Percentiles rank a stretch among this genome's conserved stretches.
Evolutionary conservation across 495 filamentous ascomycete genomes (phyloP).

Genomic region (Talaromyces borbonicus): DNA sequence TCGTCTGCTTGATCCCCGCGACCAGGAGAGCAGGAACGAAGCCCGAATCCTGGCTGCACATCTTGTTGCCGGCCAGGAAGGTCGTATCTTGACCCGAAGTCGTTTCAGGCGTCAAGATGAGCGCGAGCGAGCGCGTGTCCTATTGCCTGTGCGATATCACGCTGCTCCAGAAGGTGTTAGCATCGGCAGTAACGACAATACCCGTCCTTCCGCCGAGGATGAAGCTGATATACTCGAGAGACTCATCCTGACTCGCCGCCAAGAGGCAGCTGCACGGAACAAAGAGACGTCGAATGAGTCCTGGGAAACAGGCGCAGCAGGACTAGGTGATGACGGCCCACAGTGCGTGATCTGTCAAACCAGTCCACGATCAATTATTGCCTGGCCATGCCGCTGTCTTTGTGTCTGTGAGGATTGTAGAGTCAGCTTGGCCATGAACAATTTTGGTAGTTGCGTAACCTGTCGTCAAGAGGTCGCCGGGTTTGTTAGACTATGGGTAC

Average conservation of each 20-base stretch:
- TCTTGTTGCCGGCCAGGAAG: slow-evolving; percentile 43
- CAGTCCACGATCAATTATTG: slow-evolving; percentile 76
- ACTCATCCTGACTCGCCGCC: slow-evolving; percentile 58
- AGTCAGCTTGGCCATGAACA: slow-evolving; percentile 89
- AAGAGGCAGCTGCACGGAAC: slow-evolving; percentile 15
- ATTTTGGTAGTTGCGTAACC: slow-evolving; percentile 90
- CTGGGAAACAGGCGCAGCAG: slow-evolving; percentile 59
- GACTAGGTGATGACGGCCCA: slow-evolving; percentile 65
- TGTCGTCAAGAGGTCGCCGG: slow-evolving; percentile 79
- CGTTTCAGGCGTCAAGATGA: slow-evolving; percentile 58
- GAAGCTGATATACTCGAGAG: slow-evolving; percentile 74
- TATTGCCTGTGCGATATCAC: slow-evolving; percentile 36
- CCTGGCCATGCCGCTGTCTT: slow-evolving; percentile 94
- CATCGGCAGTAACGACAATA: slow-evolving; percentile 15
- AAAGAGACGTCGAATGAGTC: slow-evolving; percentile 19
- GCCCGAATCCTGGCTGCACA: slow-evolving; percentile 77
- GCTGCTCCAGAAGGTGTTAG: slow-evolving; percentile 8
- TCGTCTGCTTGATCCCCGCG: slow-evolving; percentile 72
- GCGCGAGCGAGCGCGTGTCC: slow-evolving; percentile 53
- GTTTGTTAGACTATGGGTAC: slow-evolving; percentile 85
- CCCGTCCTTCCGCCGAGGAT: slow-evolving; percentile 52
- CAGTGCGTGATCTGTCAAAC: slow-evolving; percentile 91
- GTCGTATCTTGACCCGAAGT: slow-evolving; percentile 68
- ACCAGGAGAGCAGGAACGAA: slow-evolving; percentile 65
- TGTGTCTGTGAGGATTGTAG: slow-evolving; percentile 92